Base-by-base conservation (phyloP, 495 filamentous ascomycete species). In the Aspergillus asperescens region DNA sequence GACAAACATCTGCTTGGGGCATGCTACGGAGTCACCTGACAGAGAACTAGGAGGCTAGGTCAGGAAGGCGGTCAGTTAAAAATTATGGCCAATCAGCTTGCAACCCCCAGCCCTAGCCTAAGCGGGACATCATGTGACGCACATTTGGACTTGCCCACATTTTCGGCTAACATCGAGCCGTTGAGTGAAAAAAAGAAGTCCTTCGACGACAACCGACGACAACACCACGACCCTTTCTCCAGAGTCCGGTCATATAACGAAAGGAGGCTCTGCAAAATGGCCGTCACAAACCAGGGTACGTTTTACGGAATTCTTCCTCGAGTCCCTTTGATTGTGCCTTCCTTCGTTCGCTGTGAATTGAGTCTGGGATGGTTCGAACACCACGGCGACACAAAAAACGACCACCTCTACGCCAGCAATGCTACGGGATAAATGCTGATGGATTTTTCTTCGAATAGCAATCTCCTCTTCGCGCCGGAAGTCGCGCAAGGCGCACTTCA, bases 401-500 rank as follows among this genome's bases (percentile, higher is more conserved):
- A 29, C 15, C 28, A 29, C 13, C 22, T 16, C 9, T 5, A 22
- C 27, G 25, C 42, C 27, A 45, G 15, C 25, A 28, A 32, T 1
- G 24, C 5, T 46, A 13, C 18, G 16, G 18, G 8, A 46, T 15
- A 15, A 34, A 46, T 46, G 19, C 43, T 46, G 22, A 46, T 46
- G 16, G 27, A 41, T 9, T 32, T 44, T 4, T 34, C 3, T 12
- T 46, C 15, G 41, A 32, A 45, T 46, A 46, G 43, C 27, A 46
- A 46, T 90, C 69, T 75, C 82, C 74, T 89, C 87, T 74, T 95
- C 89, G 66, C 85, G 93, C 76, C 82, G 91, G 73, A 99, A 99
- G 87, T 89, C 88, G 72, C 88, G 93, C 77, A 94, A 94, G 82
- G 89, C 88, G 60, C 92, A 99, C 81, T 97, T 95, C 85, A 74